Conservation (phyloP, 2,329 filamentous ascomycete species). For the Cadophora malorum region DNA sequence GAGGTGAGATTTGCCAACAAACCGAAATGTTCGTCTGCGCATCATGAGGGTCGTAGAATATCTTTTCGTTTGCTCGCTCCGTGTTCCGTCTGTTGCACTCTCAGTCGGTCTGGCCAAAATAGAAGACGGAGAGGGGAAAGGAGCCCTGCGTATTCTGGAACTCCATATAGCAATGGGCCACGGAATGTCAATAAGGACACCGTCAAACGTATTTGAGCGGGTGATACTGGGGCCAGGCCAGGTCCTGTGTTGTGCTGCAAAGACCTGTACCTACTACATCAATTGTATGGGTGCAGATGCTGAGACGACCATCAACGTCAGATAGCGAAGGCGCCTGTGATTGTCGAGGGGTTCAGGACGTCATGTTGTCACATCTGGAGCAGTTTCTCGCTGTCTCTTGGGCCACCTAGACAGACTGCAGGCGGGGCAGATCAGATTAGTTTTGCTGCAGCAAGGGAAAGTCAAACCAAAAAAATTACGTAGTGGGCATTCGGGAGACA, state of each 20-base stretch:
- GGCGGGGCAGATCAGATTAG: neutral
- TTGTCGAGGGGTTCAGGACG: neutral
- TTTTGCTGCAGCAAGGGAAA: conserved; percentile 7
- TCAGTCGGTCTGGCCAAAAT: neutral
- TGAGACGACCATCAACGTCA: conserved; percentile 13
- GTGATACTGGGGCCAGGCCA: neutral
- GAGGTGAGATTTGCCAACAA: conserved; percentile 16
- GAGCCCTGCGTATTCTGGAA: conserved; percentile 9
- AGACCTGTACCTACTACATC: neutral
- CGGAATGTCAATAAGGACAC: neutral
- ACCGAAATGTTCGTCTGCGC: conserved; percentile 7
- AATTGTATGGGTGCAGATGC: conserved; percentile 12
- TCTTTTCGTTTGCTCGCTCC: conserved; percentile 7
- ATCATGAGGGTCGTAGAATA: conserved; percentile 9
- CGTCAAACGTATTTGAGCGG: neutral
- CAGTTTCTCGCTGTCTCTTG: conserved; percentile 2
- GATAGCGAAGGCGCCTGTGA: conserved; percentile 1
- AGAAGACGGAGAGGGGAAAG: neutral
- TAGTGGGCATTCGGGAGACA: too few species aligned
- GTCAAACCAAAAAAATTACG: neutral
- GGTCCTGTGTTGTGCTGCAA: neutral
- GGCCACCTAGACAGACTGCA: neutral
- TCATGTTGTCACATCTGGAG: conserved; percentile 10
- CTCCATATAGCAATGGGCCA: neutral
- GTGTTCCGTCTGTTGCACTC: conserved; percentile 11